Evolutionary conservation across 1,284 basidiomycete species (phyloP).

Genomic region (Chalciporus sp.): DNA sequence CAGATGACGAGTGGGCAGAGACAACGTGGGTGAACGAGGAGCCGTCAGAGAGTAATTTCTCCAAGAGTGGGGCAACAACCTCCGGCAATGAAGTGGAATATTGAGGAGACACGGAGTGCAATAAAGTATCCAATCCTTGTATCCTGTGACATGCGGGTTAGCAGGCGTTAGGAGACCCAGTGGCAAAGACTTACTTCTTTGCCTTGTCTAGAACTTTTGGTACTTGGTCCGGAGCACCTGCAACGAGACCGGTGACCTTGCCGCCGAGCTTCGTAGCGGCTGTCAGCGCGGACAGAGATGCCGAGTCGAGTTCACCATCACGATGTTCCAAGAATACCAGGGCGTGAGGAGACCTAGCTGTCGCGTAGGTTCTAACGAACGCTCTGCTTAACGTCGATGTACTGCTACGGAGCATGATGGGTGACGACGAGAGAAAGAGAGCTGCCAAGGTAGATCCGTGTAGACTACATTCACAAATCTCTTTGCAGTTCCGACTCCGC

Average conservation of each 20-base stretch:
- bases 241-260: slow-evolving; percentile 85
- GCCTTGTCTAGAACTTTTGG: slow-evolving; percentile 71
- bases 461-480: too few relatives aligned
- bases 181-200: slow-evolving; percentile 62
- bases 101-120: slow-evolving; percentile 55
- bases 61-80: slow-evolving; percentile 54
- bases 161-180: not conserved
- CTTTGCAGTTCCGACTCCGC: too few relatives aligned
- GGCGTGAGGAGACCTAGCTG: slow-evolving; percentile 61
- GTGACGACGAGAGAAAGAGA: too few relatives aligned
- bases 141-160: slow-evolving; percentile 37
- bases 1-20: slow-evolving; percentile 59
- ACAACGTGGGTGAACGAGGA: slow-evolving; percentile 87
- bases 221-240: slow-evolving; percentile 77
- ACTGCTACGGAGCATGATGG: slow-evolving; percentile 40
- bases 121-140: slow-evolving; percentile 48
- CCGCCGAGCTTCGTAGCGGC: slow-evolving; percentile 88
- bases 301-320: slow-evolving; percentile 79
- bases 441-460: too few relatives aligned
- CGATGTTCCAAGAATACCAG: slow-evolving; percentile 91
- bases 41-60: slow-evolving; percentile 49
- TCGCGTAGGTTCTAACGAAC: slow-evolving; percentile 55
- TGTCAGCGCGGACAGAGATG: slow-evolving; percentile 87
- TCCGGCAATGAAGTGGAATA: slow-evolving; percentile 55
- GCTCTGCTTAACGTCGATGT: slow-evolving; percentile 26